Base-by-base conservation (phyloP, 2,329 filamentous ascomycete species). In the Botrytis medusae region DNA sequence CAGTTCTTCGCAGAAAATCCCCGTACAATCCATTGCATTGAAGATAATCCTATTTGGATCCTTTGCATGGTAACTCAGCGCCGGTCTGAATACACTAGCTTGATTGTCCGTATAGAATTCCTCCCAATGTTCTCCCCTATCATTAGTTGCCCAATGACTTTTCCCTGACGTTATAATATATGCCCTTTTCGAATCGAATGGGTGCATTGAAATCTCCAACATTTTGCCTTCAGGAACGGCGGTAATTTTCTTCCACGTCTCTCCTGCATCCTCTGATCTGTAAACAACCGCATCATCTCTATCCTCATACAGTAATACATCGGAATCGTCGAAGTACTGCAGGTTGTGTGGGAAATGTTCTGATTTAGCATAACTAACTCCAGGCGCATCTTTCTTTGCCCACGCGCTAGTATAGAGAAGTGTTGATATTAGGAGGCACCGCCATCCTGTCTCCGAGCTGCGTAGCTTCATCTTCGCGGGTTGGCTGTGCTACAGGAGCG, bases 261-360 rank as follows among this genome's bases (percentile, higher is more conserved):
- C 88, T 77, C 96, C 97, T 57, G 93, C 94, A 84, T 98, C 90
- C 64, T 87, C 86, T 62, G 95, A 97, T 74, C 93, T 91, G 82
- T 91, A 94, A 69, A 97, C 86, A 75, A 89, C 89, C 74, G 87
- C 86, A 59, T 87, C 87, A 22, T 86, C 82, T 68, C 85, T 80
- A 81, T 97, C 92, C 78, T 92, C 90, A 80, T 94, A 90, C 63
- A 98, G 83, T 74, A 97, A 86, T 69, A 92, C 89, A 81, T 97
- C 91, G 77, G 93, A 95, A 82, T 95, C 93, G 80, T 96, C 91
- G 81, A 99, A 98, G 84, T 97, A 99, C 83, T 92, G 92, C 77
- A 98, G 85, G 81, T 90, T 90, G 71, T 84, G 81, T 0, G 94
- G 93, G 71, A 86, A 83, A 78, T 90, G 86, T 62, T 92, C 85